These are phyloP conservation scores for Mycena belliarum DNA, from an alignment of 768 basidiomycete species.

Conservation along the genomic window DNA sequence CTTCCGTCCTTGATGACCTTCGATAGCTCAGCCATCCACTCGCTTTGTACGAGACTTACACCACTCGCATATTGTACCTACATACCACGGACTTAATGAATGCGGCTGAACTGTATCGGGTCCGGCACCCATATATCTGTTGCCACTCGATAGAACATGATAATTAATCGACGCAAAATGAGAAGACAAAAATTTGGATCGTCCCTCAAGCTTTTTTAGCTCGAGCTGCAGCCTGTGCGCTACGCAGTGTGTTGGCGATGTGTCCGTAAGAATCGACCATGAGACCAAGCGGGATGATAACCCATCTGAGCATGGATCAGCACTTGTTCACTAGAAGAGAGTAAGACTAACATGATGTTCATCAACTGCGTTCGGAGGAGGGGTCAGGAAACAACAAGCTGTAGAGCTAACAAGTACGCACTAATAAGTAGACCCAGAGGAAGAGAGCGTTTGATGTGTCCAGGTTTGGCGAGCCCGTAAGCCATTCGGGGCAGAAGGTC, in stretches of 20 bases:
- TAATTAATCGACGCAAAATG: no score
- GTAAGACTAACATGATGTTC: constrained; percentile 65
- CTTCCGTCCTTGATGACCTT: constrained; percentile 1
- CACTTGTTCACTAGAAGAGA: not conserved
- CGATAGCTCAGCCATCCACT: constrained; percentile 21
- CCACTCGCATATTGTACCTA: constrained; percentile 17
- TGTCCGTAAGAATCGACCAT: constrained; percentile 78
- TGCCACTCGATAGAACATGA: not conserved
- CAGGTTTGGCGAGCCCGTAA: constrained; percentile 71
- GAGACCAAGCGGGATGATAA: constrained; percentile 70
- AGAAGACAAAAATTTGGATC: no score
- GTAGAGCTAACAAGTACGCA: constrained; percentile 46
- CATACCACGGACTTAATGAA: constrained; percentile 9
- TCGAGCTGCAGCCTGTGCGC: constrained; percentile 31
- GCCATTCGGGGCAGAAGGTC: constrained; percentile 89
- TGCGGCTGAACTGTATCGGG: constrained; percentile 8
- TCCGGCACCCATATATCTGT: not conserved
- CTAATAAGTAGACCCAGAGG: constrained; percentile 81
- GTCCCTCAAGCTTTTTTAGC: constrained; percentile 35
- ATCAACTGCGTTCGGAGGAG: constrained; percentile 55
- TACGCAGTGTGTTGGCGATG: constrained; percentile 63
- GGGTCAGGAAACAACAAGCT: not conserved
- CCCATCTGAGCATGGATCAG: constrained; percentile 59
- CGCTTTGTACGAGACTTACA: constrained; percentile 21
- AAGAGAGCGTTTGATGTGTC: constrained; percentile 69